Evolutionary conservation across 495 filamentous ascomycete species (phyloP).

Genomic region (Clavariopsis aquatica): DNA sequence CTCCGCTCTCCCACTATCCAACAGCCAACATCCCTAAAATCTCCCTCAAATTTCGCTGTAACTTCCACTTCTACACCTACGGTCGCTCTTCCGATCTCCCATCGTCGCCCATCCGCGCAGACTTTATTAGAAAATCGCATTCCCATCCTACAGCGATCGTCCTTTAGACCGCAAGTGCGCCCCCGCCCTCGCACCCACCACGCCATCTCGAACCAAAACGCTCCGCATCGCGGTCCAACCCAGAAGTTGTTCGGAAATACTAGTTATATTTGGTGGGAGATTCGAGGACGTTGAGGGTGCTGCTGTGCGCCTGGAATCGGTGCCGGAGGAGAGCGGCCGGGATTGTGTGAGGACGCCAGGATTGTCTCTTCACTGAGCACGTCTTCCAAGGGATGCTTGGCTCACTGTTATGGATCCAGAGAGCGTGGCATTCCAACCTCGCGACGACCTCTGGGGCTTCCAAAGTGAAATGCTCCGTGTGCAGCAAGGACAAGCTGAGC

Average conservation of each 20-base stretch:
- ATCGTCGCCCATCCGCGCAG: not conserved
- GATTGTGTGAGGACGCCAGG: slow-evolving; percentile 15
- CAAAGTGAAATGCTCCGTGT: slow-evolving; percentile 85
- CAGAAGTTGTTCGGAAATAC: not conserved
- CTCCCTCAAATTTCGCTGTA: not conserved
- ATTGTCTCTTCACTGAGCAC: not conserved
- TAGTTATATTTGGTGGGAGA: slow-evolving; percentile 3
- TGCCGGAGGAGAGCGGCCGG: slow-evolving; percentile 26
- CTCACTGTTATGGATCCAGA: slow-evolving; percentile 62
- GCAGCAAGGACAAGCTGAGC: slow-evolving; percentile 73
- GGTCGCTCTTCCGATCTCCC: not conserved
- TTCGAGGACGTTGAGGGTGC: slow-evolving; percentile 25
- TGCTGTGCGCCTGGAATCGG: slow-evolving; percentile 31
- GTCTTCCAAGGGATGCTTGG: slow-evolving; percentile 29
- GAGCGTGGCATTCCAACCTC: slow-evolving; percentile 59
- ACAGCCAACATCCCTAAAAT: not conserved
- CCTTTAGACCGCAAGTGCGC: slow-evolving; percentile 1
- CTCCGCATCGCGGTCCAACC: slow-evolving; percentile 5
- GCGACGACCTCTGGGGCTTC: slow-evolving; percentile 81
- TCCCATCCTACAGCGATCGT: not conserved
- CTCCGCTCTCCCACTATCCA: slow-evolving; percentile 1
- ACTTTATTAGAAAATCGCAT: not conserved
- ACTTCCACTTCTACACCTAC: not conserved
- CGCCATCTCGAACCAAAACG: not conserved
- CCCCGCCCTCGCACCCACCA: not conserved